Conservation (phyloP, 164 flowering plant species). For the Berberis thunbergii region DNA sequence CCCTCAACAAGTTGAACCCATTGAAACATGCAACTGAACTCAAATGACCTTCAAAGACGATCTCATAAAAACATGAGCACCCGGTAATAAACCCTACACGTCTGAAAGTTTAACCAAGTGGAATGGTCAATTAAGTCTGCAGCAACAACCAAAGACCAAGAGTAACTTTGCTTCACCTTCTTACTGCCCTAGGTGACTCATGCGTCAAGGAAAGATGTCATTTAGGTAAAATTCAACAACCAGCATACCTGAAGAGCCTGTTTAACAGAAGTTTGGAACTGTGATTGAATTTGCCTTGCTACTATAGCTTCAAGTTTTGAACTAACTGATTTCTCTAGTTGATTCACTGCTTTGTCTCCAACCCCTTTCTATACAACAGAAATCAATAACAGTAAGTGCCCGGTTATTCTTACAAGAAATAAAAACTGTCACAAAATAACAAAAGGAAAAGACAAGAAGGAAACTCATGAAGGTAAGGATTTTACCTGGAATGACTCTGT, state of each 20-base stretch:
- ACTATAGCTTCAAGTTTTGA: constrained; percentile 78
- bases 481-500: constrained; percentile 82
- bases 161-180: too few species aligned
- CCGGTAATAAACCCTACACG: too few species aligned
- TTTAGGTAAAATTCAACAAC: background rate
- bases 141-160: too few species aligned
- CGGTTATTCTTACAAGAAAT: background rate
- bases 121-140: too few species aligned
- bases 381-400: background rate
- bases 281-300: constrained; percentile 84
- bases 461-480: background rate
- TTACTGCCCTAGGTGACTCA: too few species aligned
- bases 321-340: constrained; percentile 73
- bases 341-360: constrained; percentile 84
- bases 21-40: too few species aligned
- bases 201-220: too few species aligned
- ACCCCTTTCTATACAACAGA: constrained; percentile 65
- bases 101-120: too few species aligned
- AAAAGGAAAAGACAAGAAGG: background rate
- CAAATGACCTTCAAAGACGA: too few species aligned
- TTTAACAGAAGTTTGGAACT: constrained; percentile 87
- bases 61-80: too few species aligned
- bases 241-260: constrained; percentile 76
- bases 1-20: too few species aligned
- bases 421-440: background rate